A percentile compares a stretch with the other conserved stretches of the same genome.
These are phyloP conservation scores for Fusarium sororula DNA, from an alignment of 2,329 filamentous ascomycete genomes.

Conservation along the genomic window DNA sequence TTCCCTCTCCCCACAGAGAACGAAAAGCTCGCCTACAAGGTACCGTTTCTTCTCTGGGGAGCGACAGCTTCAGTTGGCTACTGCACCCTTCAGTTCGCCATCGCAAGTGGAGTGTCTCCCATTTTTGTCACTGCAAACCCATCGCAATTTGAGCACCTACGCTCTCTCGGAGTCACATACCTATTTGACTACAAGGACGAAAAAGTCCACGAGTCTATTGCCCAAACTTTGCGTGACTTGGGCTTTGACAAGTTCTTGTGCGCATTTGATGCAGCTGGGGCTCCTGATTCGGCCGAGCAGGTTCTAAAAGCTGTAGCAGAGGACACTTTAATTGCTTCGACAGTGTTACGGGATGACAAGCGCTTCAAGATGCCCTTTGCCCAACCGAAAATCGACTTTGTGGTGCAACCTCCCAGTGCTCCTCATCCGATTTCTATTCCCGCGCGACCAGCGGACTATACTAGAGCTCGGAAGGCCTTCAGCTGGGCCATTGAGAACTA, in stretches of 20 bases:
- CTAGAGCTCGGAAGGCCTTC: not conserved
- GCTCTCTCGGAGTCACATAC: not conserved
- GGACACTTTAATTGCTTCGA: not conserved
- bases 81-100: not conserved
- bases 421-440: not conserved
- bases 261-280: not conserved
- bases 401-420: not conserved
- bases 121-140: not conserved
- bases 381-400: not conserved
- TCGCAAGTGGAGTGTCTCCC: not conserved
- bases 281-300: not conserved
- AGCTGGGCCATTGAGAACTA: not conserved
- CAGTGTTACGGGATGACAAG: rapidly evolving
- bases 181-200: not conserved
- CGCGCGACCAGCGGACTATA: not conserved
- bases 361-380: not conserved
- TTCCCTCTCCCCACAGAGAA: rapidly evolving
- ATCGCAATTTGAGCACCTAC: not conserved
- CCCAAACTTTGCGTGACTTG: too few relatives aligned
- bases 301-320: rapidly evolving
- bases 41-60: not conserved
- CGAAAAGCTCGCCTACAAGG: rapidly evolving
- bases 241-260: not conserved
- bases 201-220: not conserved
- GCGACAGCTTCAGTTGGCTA: not conserved